phyloP scores from a whole-genome alignment of 441 rosid species.

The Biscutella laevigata region DNA sequence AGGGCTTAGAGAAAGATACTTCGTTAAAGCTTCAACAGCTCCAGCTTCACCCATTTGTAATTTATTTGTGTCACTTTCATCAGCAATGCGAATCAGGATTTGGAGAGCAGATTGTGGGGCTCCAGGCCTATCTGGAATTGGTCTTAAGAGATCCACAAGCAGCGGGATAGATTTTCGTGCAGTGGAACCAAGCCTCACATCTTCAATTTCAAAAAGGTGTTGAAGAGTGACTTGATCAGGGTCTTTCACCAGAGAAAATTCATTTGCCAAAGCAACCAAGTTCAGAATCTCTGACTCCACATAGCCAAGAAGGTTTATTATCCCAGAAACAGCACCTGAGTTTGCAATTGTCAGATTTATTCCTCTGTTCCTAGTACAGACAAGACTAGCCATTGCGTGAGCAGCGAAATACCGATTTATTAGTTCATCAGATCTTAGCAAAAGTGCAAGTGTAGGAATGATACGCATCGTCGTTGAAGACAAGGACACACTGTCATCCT shows the following conservation, averaged over 20 bases:
- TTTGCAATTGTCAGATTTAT: slow-evolving; percentile 88
- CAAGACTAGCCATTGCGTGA: slow-evolving; percentile 83
- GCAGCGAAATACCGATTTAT: slow-evolving; percentile 91
- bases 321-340: slow-evolving; percentile 91
- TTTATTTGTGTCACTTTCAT: slow-evolving; percentile 79
- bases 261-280: slow-evolving; percentile 77
- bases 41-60: slow-evolving; percentile 93
- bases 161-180: slow-evolving; percentile 78
- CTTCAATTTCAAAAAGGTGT: slow-evolving; percentile 69
- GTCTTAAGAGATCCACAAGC: slow-evolving; percentile 84
- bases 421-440: slow-evolving; percentile 79
- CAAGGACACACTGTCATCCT: slow-evolving; percentile 81
- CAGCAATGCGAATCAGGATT: slow-evolving; percentile 81
- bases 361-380: slow-evolving; percentile 88
- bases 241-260: slow-evolving; percentile 50
- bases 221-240: slow-evolving; percentile 72
- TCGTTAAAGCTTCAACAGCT: slow-evolving; percentile 84
- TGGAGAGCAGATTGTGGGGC: slow-evolving; percentile 93
- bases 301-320: slow-evolving; percentile 87
- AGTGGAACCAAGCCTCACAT: slow-evolving; percentile 63
- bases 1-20: slow-evolving; percentile 95
- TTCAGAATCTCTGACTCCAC: slow-evolving; percentile 73
- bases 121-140: slow-evolving; percentile 81
- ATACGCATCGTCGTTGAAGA: slow-evolving; percentile 76
- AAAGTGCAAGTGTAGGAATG: slow-evolving; percentile 69